Conservation (phyloP, 1,139 yeast genomes). For the Candida neerlandica region DNA sequence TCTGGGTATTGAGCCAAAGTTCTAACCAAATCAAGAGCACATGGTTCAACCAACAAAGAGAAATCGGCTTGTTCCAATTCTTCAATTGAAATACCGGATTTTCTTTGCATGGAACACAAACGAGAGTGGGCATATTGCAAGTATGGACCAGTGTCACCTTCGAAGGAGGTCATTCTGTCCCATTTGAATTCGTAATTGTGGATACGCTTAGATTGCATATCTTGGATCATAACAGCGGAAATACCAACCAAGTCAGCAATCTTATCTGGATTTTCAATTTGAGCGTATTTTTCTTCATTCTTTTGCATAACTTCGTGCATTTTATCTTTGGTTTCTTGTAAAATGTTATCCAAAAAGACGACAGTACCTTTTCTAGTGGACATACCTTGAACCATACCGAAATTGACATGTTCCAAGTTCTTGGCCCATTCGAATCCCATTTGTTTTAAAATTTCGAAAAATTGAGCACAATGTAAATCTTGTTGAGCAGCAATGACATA, state of each 20-base stretch:
- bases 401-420: slow-evolving; percentile 79
- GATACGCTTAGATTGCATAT: slow-evolving; percentile 96
- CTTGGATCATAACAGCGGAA: slow-evolving; percentile 98
- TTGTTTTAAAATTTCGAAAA: slow-evolving; percentile 91
- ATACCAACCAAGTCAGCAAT: slow-evolving; percentile 96
- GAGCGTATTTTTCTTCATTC: slow-evolving; percentile 89
- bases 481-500: slow-evolving; percentile 96
- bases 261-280: slow-evolving; percentile 91
- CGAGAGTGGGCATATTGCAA: slow-evolving; percentile 98
- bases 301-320: slow-evolving; percentile 98
- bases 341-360: slow-evolving; percentile 90
- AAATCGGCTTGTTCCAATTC: slow-evolving; percentile 62
- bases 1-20: slow-evolving; percentile 91
- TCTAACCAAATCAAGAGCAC: slow-evolving; percentile 74
- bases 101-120: slow-evolving; percentile 92
- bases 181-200: slow-evolving; percentile 96
- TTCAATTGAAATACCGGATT: slow-evolving; percentile 56
- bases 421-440: slow-evolving; percentile 91
- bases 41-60: slow-evolving; percentile 73
- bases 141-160: slow-evolving; percentile 99
- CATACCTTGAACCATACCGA: slow-evolving; percentile 99
- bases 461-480: slow-evolving; percentile 91
- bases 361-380: slow-evolving; percentile 98
- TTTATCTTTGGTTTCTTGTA: slow-evolving; percentile 91
- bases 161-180: slow-evolving; percentile 98